Evolutionary conservation across 1,284 basidiomycete species (phyloP).

Genomic region (Flammula alnicola): DNA sequence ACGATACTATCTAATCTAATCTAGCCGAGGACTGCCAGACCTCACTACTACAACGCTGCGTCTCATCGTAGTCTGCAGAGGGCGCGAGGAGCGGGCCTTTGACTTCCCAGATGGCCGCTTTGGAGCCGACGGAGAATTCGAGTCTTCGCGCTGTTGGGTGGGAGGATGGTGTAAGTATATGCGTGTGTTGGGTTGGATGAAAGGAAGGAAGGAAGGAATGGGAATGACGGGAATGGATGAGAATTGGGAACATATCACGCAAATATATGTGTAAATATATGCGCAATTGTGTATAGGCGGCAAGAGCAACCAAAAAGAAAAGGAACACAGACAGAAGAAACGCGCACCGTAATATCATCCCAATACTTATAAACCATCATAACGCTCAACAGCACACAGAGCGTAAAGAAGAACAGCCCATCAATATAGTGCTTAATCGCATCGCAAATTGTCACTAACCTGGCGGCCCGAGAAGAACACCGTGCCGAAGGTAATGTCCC

Average conservation of each 20-base stretch:
- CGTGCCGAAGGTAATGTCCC: conserved; percentile 91
- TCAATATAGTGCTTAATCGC: conserved; percentile 97
- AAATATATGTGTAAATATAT: too few species aligned
- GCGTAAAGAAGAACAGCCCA: conserved; percentile 94
- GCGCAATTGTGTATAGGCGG: too few species aligned
- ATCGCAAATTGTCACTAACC: conserved; percentile 90
- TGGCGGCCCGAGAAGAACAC: conserved; percentile 89
- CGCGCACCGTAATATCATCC: conserved; percentile 93
- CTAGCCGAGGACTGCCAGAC: too few species aligned
- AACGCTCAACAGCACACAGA: conserved; percentile 93
- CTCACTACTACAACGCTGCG: too few species aligned
- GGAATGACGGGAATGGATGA: conserved; percentile 4
- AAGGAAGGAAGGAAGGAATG: conserved; percentile 13
- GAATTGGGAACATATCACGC: too few species aligned
- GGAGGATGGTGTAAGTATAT: not conserved
- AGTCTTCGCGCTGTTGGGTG: conserved; percentile 89
- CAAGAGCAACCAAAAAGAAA: too few species aligned
- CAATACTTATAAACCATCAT: conserved; percentile 99
- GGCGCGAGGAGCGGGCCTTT: conserved; percentile 84
- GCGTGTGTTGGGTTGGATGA: not conserved
- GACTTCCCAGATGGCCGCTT: conserved; percentile 97
- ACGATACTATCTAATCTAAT: too few species aligned
- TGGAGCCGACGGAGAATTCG: conserved; percentile 98
- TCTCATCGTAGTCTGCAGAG: conserved; percentile 60
- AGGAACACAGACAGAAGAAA: too few species aligned